Percentiles rank a stretch among this genome's conserved stretches.
Evolutionary conservation across 768 basidiomycete species (phyloP).

Genomic region (Lactifluus volemus): DNA sequence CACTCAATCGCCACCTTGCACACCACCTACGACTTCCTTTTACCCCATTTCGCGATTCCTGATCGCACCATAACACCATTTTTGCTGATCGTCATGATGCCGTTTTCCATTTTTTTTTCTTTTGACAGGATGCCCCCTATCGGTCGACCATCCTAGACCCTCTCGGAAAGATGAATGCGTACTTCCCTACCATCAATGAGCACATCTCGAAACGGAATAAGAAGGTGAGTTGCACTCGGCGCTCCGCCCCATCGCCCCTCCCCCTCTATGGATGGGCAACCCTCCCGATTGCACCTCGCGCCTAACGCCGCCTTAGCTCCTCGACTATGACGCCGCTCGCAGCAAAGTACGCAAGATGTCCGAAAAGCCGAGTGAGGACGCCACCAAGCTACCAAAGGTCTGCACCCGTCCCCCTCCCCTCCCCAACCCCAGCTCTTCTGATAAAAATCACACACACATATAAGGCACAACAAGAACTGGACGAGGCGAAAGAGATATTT

Average conservation of each 20-base stretch:
- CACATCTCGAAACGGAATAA: constrained; percentile 93
- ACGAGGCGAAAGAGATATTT: constrained; percentile 91
- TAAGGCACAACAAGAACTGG: constrained; percentile 91
- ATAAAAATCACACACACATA: not conserved
- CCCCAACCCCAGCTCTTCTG: not conserved
- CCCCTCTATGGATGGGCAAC: not conserved
- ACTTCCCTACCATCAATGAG: constrained; percentile 89
- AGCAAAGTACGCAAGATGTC: constrained; percentile 82
- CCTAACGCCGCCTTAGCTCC: constrained; percentile 44
- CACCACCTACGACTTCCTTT: too few relatives aligned
- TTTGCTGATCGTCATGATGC: not conserved
- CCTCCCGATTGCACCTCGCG: constrained; percentile 12
- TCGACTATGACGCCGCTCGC: constrained; percentile 92
- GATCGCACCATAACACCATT: not conserved
- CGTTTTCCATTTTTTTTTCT: not conserved
- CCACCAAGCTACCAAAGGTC: constrained; percentile 82
- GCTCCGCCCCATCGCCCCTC: not conserved
- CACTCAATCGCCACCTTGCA: not conserved
- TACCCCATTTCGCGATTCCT: not conserved
- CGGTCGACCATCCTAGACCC: constrained; percentile 94
- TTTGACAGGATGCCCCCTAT: constrained; percentile 77
- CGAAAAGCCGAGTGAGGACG: constrained; percentile 91
- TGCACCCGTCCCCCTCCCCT: not conserved
- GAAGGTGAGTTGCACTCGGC: constrained; percentile 50
- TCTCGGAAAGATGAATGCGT: constrained; percentile 91